Evolutionary conservation across 2,329 filamentous ascomycete species (phyloP).

Genomic region (Apiospora hydei): DNA sequence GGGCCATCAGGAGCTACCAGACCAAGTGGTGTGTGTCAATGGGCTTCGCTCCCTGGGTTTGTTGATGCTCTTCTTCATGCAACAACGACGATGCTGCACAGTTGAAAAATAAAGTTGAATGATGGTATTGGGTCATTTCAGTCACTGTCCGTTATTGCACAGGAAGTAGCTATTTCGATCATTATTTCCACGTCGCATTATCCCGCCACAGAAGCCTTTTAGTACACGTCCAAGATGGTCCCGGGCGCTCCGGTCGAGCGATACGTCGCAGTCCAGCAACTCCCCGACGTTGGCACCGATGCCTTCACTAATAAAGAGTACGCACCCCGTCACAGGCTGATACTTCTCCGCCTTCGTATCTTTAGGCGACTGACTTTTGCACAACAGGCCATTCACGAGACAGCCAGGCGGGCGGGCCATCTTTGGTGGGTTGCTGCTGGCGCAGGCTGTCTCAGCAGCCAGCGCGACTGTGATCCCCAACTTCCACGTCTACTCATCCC

Average conservation of each 20-base stretch:
- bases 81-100: too few species aligned
- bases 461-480: slow-evolving; percentile 12
- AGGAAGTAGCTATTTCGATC: too few species aligned
- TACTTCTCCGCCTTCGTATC: not conserved
- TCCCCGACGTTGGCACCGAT: not conserved
- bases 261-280: not conserved
- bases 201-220: too few species aligned
- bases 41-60: too few species aligned
- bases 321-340: not conserved
- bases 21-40: too few species aligned
- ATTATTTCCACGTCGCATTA: too few species aligned
- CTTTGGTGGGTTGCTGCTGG: slow-evolving; percentile 25
- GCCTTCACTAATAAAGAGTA: not conserved
- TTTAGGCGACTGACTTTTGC: not conserved
- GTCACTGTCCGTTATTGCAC: too few species aligned
- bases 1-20: too few species aligned
- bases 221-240: not conserved
- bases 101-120: too few species aligned
- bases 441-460: slow-evolving; percentile 24
- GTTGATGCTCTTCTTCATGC: too few species aligned
- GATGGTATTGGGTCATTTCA: too few species aligned
- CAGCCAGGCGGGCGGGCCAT: slow-evolving; percentile 10
- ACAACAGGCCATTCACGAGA: not conserved
- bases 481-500: slow-evolving; percentile 23
- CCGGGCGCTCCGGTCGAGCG: not conserved